Evolutionary conservation across 305 asterid genomes (phyloP).

Genomic region (Fraxinus paxiana): DNA sequence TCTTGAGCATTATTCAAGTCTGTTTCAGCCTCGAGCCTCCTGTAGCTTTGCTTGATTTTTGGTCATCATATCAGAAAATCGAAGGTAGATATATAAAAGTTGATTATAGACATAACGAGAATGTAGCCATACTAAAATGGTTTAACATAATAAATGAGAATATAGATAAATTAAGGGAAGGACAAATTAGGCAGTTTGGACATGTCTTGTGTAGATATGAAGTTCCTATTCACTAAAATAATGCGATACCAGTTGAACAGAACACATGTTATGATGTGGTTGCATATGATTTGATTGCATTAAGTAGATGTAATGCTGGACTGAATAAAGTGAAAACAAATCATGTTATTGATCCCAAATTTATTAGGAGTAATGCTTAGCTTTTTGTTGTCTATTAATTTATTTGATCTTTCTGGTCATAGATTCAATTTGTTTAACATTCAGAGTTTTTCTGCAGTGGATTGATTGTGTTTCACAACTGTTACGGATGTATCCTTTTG

Average conservation of each 20-base stretch:
- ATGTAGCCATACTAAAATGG: not conserved
- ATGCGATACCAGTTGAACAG: not conserved
- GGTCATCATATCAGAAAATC: not conserved
- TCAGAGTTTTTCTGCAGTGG: conserved; percentile 61
- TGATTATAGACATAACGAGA: not conserved
- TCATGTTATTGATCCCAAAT: not conserved
- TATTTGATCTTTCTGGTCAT: conserved; percentile 6
- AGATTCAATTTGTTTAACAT: conserved; percentile 13
- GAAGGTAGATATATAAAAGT: not conserved
- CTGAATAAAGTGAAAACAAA: not conserved
- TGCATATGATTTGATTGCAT: not conserved
- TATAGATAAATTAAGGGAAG: not conserved
- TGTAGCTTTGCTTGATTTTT: not conserved
- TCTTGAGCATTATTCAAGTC: not conserved
- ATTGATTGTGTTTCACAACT: conserved; percentile 88
- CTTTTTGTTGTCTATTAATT: not conserved
- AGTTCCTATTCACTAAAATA: not conserved
- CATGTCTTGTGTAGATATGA: not conserved
- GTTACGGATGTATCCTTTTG: conserved; percentile 85
- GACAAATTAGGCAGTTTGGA: not conserved
- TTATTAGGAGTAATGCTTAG: not conserved
- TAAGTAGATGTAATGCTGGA: no score
- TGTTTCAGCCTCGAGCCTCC: not conserved
- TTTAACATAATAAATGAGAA: not conserved
- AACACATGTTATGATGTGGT: not conserved